Evolutionary conservation across 108 stramenopile genomes (phyloP), one percentile per base, ranked within the genome.

Genomic region (Cyclostephanos tholiformis): DNA sequence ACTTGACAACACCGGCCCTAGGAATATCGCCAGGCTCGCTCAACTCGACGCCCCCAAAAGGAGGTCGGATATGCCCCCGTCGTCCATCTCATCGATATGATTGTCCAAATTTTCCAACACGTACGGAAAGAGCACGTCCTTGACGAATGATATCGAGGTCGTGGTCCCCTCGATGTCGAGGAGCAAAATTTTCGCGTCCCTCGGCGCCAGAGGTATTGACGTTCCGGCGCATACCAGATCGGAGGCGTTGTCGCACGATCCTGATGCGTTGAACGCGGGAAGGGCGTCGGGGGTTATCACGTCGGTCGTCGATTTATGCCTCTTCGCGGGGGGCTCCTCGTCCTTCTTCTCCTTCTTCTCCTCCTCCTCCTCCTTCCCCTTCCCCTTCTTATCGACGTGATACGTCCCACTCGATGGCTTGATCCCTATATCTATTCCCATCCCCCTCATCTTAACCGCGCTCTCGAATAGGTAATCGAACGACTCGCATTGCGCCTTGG

Each of bases 131-230:
- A 98, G 65, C 5, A 58, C 69, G 35, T 98, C 89, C 48, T 96
- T 85, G 26, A 98, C 97, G 78, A 97, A 98, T 5, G 96, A 86
- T 73, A 98, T 96, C 23, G 96, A 88, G 8, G 95, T 96, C 6
- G 93, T 96, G 41, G 93, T 93, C 0, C 97, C 97, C 76, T 98
- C 97, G 72, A 98, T 97, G 70, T 98, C 97, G 61, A 98, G 73
- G 36, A 98, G 63, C 26, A 98, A 63, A 63, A 85, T 74, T 38
- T 93, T 92, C 32, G 79, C 71, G 76, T 94, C 90, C 43, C 89
- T 67, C 9, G 93, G 93, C n/a, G 91, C 60, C 10, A 91, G 67
- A 2, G 90, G 90, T 17, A 86, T 72, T 46, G 71, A 67, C 57
- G 85, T 91, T 22, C 36, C 20, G 9, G 74, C 32, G 32, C 65